Evolutionary conservation across 2,329 filamentous ascomycete genomes (phyloP).

Genomic region (Aaosphaeria arxii): DNA sequence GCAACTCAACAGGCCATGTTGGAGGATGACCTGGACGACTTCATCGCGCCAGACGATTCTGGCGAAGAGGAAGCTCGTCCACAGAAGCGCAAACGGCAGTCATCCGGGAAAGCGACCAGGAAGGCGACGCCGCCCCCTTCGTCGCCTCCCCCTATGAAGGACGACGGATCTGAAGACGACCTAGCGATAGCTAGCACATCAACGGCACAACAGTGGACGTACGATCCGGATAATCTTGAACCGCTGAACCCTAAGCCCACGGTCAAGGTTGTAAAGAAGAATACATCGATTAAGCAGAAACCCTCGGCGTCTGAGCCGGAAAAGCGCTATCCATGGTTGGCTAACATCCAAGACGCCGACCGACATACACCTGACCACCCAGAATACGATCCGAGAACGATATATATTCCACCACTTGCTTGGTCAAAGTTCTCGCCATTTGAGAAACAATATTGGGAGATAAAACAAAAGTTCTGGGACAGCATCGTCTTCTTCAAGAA

Average conservation of each 20-base stretch:
- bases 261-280: constrained; percentile 27
- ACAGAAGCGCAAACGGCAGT: constrained; percentile 65
- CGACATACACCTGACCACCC: constrained; percentile 73
- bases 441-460: constrained; percentile 98
- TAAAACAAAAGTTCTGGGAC: constrained; percentile 97
- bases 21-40: constrained; percentile 77
- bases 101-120: constrained; percentile 58
- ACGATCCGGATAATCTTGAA: constrained; percentile 59
- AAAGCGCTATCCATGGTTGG: constrained; percentile 85
- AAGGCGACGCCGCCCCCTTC: constrained; percentile 49
- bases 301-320: constrained; percentile 80
- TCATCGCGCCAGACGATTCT: constrained; percentile 82
- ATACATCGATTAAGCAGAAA: constrained; percentile 34
- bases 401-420: constrained; percentile 82
- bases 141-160: constrained; percentile 36
- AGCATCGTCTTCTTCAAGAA: constrained; percentile 99
- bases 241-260: constrained; percentile 48
- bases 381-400: constrained; percentile 85
- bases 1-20: constrained; percentile 54
- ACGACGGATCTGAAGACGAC: constrained; percentile 49
- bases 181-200: constrained; percentile 58
- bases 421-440: constrained; percentile 87
- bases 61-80: constrained; percentile 62
- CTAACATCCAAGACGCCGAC: constrained; percentile 80
- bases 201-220: constrained; percentile 80